Evolutionary conservation across 2,329 filamentous ascomycete genomes (phyloP).

Genomic region (Cladosporium sp.): DNA sequence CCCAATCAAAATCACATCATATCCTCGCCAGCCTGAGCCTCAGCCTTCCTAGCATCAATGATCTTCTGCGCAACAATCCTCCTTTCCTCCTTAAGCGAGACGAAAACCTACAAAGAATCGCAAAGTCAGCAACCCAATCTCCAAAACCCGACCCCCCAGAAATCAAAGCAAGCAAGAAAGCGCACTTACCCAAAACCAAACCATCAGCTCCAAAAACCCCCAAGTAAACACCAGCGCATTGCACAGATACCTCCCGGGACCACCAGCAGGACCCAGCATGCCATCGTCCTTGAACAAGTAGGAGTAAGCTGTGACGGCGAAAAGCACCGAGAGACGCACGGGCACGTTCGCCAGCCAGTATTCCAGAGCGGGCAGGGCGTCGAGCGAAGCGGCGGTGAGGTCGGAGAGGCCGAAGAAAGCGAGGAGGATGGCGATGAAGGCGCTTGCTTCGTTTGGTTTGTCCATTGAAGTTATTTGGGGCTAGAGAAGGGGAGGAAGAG

Average conservation of each 20-base stretch:
- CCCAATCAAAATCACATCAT: too few species aligned
- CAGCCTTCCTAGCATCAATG: conserved; percentile 31
- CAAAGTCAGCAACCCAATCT: conserved; percentile 5
- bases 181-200: conserved; percentile 81
- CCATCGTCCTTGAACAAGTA: conserved; percentile 57
- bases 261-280: conserved; percentile 33
- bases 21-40: conserved; percentile 13
- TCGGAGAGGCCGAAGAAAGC: conserved; percentile 52
- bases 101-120: conserved; percentile 46
- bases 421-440: conserved; percentile 64
- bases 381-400: conserved; percentile 42
- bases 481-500: too few species aligned
- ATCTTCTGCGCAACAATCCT: conserved; percentile 31
- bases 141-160: not conserved
- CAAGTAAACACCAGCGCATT: conserved; percentile 83
- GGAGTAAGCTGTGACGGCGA: conserved; percentile 58
- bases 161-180: not conserved
- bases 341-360: conserved; percentile 53
- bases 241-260: conserved; percentile 60
- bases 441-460: conserved; percentile 62
- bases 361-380: conserved; percentile 38
- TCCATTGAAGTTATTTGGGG: conserved; percentile 64
- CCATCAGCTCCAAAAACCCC: conserved; percentile 74
- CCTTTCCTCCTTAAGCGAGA: conserved; percentile 63
- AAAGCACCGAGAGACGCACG: conserved; percentile 60